Evolutionary conservation across 495 filamentous ascomycete species (phyloP), one percentile per base, ranked within the genome.

Genomic region (Talaromyces ruber): DNA sequence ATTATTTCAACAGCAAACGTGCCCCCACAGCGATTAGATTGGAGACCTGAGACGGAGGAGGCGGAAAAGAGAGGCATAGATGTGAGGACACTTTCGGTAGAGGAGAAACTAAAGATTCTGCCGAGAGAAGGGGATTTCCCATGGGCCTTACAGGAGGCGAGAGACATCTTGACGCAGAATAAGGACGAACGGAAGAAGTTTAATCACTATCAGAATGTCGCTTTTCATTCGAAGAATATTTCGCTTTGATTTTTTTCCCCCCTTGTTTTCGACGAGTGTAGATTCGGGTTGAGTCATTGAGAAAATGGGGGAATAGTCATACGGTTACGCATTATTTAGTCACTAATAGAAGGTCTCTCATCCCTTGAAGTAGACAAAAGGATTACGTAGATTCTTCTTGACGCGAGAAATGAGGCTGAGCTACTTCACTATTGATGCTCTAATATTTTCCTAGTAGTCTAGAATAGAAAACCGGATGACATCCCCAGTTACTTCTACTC

Each of bases 1-100:
- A 76, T 84, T 55, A 77, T 84, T 34, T 80, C 75, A 1, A 85
- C 84, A 0, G 76, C 78, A 0, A 81, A 82, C 61, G 77, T 87
- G 0, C 83, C 85, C 4, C 82, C 83, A 0, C 84, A 82, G 63
- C 65, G 73, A 14, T 18, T 71, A 2, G 73, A 78, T 62, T 79
- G 76, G 76, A 72, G 68, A 16, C 58, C 64, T 11, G 66, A 69
- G 54, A 51, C 65, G 0, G 28, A 62, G 2, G 62, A 67, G 0
- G 53, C 67, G 3, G 60, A 58, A 0, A 45, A 60, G 6, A 0
- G 9, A 4, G 22, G 52, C 12, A 45, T 67, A 2, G 58, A 64
- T 14, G 58, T 76, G 56, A 60, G 58, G n/a, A 64, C 64, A 37
- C 50, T 77, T 21, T 66, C 74, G 3, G 39, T 65, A 14, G 73